Base-by-base conservation (phyloP, 768 basidiomycete genomes). In the Termitomyces sp. region DNA sequence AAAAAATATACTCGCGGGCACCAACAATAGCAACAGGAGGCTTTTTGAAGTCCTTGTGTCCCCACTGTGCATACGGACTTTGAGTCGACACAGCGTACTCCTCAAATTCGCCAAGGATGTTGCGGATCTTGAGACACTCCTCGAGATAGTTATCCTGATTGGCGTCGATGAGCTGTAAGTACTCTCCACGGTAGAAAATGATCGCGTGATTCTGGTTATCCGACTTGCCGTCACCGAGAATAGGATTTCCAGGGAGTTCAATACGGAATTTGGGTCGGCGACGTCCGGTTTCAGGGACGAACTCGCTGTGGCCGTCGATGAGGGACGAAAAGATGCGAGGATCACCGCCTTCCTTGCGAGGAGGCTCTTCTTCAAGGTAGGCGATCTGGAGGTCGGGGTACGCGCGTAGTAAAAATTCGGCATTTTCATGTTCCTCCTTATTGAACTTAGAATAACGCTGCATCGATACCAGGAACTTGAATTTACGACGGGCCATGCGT, bases 161-260 rank as follows among this genome's bases (percentile, higher is more conserved):
- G 72, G 97, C 97, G 64, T 99, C 97, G 70, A 99, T 98, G 62
- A 99, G 92, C 76, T 99, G 97, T 4, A 99, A 79, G 73, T 98
- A 99, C 75, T 98, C 97, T 65, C 97, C 97, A 60, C 97, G 93
- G 75, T 98, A 98, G 79, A 98, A 99, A 73, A 99, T 86, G 72
- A 99, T 95, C 29, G 97, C 96, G 65, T 99, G 97, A 72, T 99
- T 98, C 82, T 98, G 97, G 74, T 99, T 99, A 78, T 99, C 97
- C 26, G 94, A 96, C 75, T 99, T 99, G 58, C 97, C 97, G 68
- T 99, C 97, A 59, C 96, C 97, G 52, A 98, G 83, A 76, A 99
- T 99, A 1, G 97, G 97, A 76, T 99, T 99, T 26, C 97, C 97
- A 46, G 97, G 97, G 16, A 98, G 81, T 74, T 99, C 96, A 70